phyloP scores from a whole-genome alignment of 306 rosid species.

The Myrica gale region DNA sequence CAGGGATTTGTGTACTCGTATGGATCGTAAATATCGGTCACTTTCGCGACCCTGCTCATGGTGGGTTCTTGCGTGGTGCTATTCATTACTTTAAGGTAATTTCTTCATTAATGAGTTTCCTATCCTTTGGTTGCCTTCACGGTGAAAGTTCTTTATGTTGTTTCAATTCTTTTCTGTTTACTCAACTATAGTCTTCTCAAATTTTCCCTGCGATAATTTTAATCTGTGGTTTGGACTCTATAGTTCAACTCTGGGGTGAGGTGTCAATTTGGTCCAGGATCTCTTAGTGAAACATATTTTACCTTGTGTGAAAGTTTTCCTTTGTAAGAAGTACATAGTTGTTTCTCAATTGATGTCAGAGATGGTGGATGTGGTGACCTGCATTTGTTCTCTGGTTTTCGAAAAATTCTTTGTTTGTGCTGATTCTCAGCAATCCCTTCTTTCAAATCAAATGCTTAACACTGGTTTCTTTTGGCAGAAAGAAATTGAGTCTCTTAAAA shows the following conservation, averaged over 20 bases:
- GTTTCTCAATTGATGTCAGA: neutral
- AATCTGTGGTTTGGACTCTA: too few relatives aligned
- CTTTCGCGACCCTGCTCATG: slow-evolving; percentile 97
- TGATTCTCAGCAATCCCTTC: neutral
- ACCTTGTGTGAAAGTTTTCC: slow-evolving; percentile 23
- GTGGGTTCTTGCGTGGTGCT: slow-evolving; percentile 91
- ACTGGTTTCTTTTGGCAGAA: neutral
- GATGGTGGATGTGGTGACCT: neutral
- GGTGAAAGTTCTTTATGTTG: slow-evolving; percentile 10
- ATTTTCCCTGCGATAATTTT: neutral
- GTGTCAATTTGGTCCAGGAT: slow-evolving; percentile 6
- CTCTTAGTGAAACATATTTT: slow-evolving; percentile 18
- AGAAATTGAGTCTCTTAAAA: neutral
- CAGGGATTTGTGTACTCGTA: slow-evolving; percentile 88
- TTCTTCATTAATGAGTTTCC: slow-evolving; percentile 15
- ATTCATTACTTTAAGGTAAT: slow-evolving; percentile 98
- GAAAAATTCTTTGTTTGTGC: too few relatives aligned
- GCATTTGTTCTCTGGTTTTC: neutral
- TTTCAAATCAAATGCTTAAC: neutral
- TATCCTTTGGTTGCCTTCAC: neutral
- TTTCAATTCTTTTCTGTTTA: slow-evolving; percentile 19
- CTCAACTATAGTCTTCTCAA: slow-evolving; percentile 6
- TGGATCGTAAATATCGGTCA: slow-evolving; percentile 99
- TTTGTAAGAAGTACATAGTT: slow-evolving; percentile 8
- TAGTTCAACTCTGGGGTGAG: neutral